These are phyloP conservation scores for Sarocladiaceae sp. DNA, from an alignment of 2,329 filamentous ascomycete species.

Conservation along the genomic window DNA sequence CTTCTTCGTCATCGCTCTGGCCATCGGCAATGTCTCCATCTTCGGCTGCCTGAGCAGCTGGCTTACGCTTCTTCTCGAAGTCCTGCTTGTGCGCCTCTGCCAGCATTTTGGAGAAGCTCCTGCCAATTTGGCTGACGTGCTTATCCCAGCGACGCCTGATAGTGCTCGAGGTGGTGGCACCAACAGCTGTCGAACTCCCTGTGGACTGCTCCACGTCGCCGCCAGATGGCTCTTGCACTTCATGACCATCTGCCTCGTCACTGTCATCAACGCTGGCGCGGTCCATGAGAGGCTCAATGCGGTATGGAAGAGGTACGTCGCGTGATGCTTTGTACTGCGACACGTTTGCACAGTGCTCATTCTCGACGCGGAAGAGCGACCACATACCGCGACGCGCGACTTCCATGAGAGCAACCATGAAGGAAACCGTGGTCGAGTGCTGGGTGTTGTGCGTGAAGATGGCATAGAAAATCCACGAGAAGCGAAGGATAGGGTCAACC, in stretches of 20 bases:
- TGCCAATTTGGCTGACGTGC: constrained; percentile 20
- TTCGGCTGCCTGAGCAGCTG: constrained; percentile 20
- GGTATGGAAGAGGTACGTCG: constrained; percentile 81
- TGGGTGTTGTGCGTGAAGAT: constrained; percentile 75
- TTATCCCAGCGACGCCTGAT: constrained; percentile 28
- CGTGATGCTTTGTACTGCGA: constrained; percentile 82
- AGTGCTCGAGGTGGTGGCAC: constrained; percentile 14
- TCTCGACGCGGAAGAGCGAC: constrained; percentile 91
- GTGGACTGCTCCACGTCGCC: not conserved
- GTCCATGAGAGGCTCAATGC: constrained; percentile 43
- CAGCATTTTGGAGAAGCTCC: constrained; percentile 56
- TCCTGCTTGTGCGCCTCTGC: constrained; percentile 83
- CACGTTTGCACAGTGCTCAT: constrained; percentile 94
- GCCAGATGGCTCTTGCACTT: constrained; percentile 2
- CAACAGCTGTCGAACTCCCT: constrained; percentile 17
- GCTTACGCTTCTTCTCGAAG: constrained; percentile 70
- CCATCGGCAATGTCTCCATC: constrained; percentile 16
- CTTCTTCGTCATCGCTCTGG: constrained; percentile 24
- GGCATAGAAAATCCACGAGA: constrained; percentile 91
- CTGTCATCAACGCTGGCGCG: constrained; percentile 30
- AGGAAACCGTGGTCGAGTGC: constrained; percentile 77
- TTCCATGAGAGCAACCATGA: constrained; percentile 71
- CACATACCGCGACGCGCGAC: constrained; percentile 82
- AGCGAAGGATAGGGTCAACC: constrained; percentile 77
- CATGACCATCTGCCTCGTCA: constrained; percentile 13